Evolutionary conservation across 352 stramenopile genomes (phyloP).

Genomic region (Phytophthora pini): DNA sequence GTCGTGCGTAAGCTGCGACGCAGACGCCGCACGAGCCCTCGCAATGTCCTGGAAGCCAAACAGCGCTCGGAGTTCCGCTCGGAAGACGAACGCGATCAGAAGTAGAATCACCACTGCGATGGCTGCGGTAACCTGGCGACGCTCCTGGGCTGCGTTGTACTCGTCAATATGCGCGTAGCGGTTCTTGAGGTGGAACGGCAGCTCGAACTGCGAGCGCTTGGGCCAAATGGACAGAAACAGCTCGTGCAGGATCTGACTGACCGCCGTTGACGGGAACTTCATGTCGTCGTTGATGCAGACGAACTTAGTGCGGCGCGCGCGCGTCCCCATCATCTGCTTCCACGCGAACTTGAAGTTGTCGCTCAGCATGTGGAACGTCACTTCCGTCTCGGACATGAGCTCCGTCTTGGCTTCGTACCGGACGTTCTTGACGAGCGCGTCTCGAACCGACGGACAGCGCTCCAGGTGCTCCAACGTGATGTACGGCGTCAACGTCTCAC

Average conservation of each 20-base stretch:
- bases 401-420: conserved; percentile 65
- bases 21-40: conserved; percentile 63
- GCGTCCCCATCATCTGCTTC: conserved; percentile 93
- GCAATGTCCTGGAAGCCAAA: conserved; percentile 81
- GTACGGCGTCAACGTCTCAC: conserved; percentile 78
- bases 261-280: conserved; percentile 79
- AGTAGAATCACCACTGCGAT: conserved; percentile 45
- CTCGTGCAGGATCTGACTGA: conserved; percentile 90
- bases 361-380: conserved; percentile 96
- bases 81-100: conserved; percentile 62
- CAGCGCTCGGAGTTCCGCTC: conserved; percentile 50
- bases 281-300: conserved; percentile 98
- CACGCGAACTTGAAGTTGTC: conserved; percentile 92
- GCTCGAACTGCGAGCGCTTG: conserved; percentile 91
- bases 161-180: conserved; percentile 87
- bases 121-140: conserved; percentile 47
- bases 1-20: conserved; percentile 63
- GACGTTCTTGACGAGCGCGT: conserved; percentile 70
- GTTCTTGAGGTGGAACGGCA: conserved; percentile 89
- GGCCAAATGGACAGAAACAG: conserved; percentile 95
- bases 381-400: conserved; percentile 83
- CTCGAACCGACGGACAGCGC: conserved; percentile 51
- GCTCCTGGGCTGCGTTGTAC: conserved; percentile 58
- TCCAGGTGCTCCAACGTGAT: conserved; percentile 72
- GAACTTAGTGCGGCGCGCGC: conserved; percentile 93